Conservation (phyloP, 2,329 filamentous ascomycete species). For the Colletotrichum sp. region DNA sequence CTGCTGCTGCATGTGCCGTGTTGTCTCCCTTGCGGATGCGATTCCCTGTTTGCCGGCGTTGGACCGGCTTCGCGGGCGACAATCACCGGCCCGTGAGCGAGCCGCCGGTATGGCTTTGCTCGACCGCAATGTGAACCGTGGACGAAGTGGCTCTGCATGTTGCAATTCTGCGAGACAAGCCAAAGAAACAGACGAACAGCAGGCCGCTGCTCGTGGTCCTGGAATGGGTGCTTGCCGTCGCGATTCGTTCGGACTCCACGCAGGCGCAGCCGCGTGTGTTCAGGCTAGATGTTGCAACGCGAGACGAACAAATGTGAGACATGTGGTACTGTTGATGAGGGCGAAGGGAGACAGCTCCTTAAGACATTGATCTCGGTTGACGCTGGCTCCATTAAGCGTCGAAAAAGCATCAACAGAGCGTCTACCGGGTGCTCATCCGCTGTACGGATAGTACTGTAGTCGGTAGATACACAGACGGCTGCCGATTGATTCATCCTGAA, state of each 20-base stretch:
- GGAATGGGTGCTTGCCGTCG: not conserved
- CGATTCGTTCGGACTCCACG: not conserved
- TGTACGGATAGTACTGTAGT: not conserved
- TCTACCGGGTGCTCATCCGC: not conserved
- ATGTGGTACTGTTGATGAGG: not conserved
- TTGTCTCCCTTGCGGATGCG: not conserved
- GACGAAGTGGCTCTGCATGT: not conserved
- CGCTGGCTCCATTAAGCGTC: not conserved
- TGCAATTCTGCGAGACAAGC: not conserved
- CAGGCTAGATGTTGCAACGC: not conserved
- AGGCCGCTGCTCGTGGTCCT: not conserved
- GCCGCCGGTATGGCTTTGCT: not conserved
- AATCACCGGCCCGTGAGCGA: not conserved
- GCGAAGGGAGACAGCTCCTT: not conserved
- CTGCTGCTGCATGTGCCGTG: not conserved
- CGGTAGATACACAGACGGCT: not conserved
- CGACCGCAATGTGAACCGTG: not conserved
- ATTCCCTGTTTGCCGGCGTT: not conserved
- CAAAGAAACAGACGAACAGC: not conserved
- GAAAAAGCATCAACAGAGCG: not conserved
- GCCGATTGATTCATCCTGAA: not conserved
- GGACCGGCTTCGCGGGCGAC: not conserved
- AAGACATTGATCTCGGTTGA: not conserved
- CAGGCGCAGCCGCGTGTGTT: not conserved
- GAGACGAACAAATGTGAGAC: not conserved